Conservation (phyloP, 495 filamentous ascomycete species). For the Aspergillus diversus region DNA sequence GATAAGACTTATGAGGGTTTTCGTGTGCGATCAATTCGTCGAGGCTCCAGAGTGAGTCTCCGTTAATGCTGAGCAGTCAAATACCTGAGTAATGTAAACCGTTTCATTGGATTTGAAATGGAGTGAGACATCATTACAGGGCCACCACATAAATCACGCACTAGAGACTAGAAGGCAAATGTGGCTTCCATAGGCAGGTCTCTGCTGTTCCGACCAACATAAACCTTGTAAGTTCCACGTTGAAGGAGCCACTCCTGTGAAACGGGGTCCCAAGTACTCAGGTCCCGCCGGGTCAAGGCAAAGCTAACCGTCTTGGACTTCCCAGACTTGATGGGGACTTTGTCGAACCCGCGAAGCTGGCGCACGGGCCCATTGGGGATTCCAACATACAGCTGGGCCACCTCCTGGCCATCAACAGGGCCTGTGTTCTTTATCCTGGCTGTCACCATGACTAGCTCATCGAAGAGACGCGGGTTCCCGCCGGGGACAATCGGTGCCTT, state of each 20-base stretch:
- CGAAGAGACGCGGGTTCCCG: constrained; percentile 62
- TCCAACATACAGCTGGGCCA: constrained; percentile 61
- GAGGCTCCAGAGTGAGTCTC: too few relatives aligned
- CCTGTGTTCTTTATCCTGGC: constrained; percentile 58
- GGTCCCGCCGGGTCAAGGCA: constrained; percentile 62
- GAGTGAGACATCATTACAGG: too few relatives aligned
- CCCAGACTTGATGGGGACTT: constrained; percentile 50
- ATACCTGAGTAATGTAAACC: too few relatives aligned
- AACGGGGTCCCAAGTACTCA: constrained; percentile 67
- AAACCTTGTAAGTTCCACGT: constrained; percentile 41
- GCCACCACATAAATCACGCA: too few relatives aligned
- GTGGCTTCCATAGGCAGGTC: constrained; percentile 17
- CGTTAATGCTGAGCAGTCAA: too few relatives aligned
- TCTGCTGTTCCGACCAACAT: constrained; percentile 53
- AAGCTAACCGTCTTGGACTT: constrained; percentile 51
- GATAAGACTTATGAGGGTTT: too few relatives aligned
- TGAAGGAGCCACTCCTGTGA: constrained; percentile 64
- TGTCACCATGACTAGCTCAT: constrained; percentile 55
- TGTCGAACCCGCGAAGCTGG: constrained; percentile 70
- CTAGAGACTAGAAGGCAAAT: constrained; percentile 16
- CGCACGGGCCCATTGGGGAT: constrained; percentile 52
- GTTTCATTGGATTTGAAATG: too few relatives aligned
- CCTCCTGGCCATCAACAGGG: constrained; percentile 54
- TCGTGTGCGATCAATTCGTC: too few relatives aligned
- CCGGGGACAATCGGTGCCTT: constrained; percentile 29